Evolutionary conservation across 2,329 filamentous ascomycete species (phyloP), one percentile per base, ranked within the genome.

Genomic region (Alternaria hordeiaustralica): DNA sequence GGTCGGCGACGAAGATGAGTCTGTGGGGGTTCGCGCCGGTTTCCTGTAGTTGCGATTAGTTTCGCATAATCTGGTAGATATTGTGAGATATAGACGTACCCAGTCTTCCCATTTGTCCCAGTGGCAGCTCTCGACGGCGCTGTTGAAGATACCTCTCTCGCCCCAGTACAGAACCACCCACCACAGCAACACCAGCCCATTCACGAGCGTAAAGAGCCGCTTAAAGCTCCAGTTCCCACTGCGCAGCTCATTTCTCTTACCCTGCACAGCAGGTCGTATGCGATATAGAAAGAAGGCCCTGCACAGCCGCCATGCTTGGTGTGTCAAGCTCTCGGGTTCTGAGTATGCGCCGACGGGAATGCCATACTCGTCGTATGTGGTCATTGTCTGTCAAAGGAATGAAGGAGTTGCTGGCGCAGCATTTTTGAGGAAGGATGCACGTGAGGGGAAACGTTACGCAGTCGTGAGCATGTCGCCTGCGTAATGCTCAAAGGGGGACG

Each of bases 101-200:
- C 96, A 99, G 80, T 88, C 86, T 84, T 99, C 96, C 96, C 96
- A 99, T 44, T 87, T 87, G 36, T 88, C 85, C 96, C 96, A 99
- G 58, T 87, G 82, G 80, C 96, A 99, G 55, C 83, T 85, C 60
- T 87, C 83, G 15, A 97, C 87, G 63, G 87, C 89, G 67, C 87
- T 87, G 57, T 87, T 84, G 79, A 96, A 98, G 36, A 90, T 86
- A 80, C 87, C 91, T 63, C 92, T 86, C 83, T 99, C 96, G 1
- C 95, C 94, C 89, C 92, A 96, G 68, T 96, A 88, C 66, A 99
- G 74, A 20, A 92, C 85, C 21, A 92, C 78, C 44, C 94, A 73
- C 95, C 96, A 99, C 49, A 94, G 63, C 12, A 87, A 76, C 18
- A 92, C 88, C 67, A 97, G 78, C 15, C 90, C 78, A 76, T 73